Evolutionary conservation across 2,329 filamentous ascomycete genomes (phyloP).

Genomic region (Cadophora luteo-olivacea): DNA sequence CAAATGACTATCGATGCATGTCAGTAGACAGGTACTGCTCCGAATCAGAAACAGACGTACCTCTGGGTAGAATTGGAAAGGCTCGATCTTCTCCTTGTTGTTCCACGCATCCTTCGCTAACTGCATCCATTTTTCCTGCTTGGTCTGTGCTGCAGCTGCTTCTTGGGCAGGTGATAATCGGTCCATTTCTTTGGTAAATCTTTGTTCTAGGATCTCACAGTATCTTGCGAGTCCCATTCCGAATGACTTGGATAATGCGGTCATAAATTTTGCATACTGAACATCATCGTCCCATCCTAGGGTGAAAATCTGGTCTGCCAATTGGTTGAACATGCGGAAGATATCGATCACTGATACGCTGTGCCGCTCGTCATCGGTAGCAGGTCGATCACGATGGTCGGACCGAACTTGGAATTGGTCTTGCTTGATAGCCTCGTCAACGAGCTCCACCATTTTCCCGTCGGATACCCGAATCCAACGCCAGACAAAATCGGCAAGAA

Average conservation of each 20-base stretch:
- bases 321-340: slow-evolving; percentile 92
- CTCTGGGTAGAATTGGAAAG: slow-evolving; percentile 95
- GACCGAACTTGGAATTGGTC: slow-evolving; percentile 82
- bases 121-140: slow-evolving; percentile 92
- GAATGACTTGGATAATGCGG: slow-evolving; percentile 83
- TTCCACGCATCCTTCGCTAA: slow-evolving; percentile 93
- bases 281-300: slow-evolving; percentile 93
- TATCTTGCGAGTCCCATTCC: slow-evolving; percentile 84
- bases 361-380: slow-evolving; percentile 83
- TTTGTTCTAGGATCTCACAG: slow-evolving; percentile 87
- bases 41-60: slow-evolving; percentile 54
- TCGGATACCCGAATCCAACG: slow-evolving; percentile 89
- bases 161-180: slow-evolving; percentile 87
- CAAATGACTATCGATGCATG: slow-evolving; percentile 72
- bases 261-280: slow-evolving; percentile 97
- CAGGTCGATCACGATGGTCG: slow-evolving; percentile 65
- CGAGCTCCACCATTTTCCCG: slow-evolving; percentile 78
- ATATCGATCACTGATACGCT: slow-evolving; percentile 93
- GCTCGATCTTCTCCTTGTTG: slow-evolving; percentile 90
- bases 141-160: slow-evolving; percentile 75
- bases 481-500: slow-evolving; percentile 94
- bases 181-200: slow-evolving; percentile 92
- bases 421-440: slow-evolving; percentile 89
- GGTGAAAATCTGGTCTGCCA: slow-evolving; percentile 83
- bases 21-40: slow-evolving; percentile 41